A percentile compares a stretch with the other conserved stretches of the same genome.
These are phyloP conservation scores for Triticum turgidum DNA, from an alignment of 176 grass and related monocot genomes.

Conservation along the genomic window DNA sequence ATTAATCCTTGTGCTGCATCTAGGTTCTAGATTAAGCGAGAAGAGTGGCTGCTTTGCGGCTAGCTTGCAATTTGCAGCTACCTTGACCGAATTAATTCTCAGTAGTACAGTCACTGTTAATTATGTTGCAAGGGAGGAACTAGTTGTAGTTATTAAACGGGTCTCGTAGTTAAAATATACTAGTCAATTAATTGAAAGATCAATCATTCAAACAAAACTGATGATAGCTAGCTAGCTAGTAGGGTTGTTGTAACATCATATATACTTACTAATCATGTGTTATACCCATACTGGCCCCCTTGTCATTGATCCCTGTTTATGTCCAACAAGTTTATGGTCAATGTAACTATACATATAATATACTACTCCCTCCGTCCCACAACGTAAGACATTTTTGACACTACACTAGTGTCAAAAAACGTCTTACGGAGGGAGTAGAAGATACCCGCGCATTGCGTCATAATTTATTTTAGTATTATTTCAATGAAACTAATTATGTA, in stretches of 20 bases:
- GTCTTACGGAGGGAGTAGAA: not conserved
- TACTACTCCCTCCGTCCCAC: not conserved
- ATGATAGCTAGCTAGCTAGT: not conserved
- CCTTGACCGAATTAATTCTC: constrained; percentile 32
- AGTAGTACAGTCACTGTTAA: constrained; percentile 10
- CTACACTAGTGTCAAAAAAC: too few relatives aligned
- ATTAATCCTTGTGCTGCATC: constrained; percentile 29
- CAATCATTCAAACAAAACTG: not conserved
- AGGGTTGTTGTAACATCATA: constrained; percentile 10
- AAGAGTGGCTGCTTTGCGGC: constrained; percentile 46
- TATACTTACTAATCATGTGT: not conserved
- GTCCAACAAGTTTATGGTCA: not conserved
- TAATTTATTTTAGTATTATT: not conserved
- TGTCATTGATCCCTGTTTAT: not conserved
- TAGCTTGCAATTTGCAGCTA: constrained; percentile 18
- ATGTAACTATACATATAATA: not conserved
- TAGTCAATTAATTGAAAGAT: not conserved
- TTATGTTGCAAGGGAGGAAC: not conserved
- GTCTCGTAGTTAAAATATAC: not conserved
- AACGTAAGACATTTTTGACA: too few relatives aligned
- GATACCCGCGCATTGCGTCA: accelerated
- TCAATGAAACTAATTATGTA: not conserved
- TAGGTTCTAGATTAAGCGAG: constrained; percentile 14
- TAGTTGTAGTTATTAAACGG: not conserved
- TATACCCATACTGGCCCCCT: not conserved